Evolutionary conservation across 2,329 filamentous ascomycete genomes (phyloP).

Genomic region (Amauroascus niger): DNA sequence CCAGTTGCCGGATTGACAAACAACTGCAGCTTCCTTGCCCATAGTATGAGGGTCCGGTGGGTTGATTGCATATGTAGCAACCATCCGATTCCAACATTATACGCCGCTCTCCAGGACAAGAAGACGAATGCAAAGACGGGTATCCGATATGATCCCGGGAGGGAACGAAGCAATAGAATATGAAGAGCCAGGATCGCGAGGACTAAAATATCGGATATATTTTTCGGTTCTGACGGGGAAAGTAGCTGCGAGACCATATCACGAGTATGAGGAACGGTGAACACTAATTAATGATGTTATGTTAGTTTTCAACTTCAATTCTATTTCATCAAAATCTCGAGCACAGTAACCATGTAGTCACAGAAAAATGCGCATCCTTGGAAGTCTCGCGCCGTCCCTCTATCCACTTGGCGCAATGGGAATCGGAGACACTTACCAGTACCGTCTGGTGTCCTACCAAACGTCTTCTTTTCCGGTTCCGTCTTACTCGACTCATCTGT

Average conservation of each 20-base stretch:
- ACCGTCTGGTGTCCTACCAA: conserved; percentile 81
- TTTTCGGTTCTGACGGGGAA: conserved; percentile 90
- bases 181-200: conserved; percentile 67
- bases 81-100: conserved; percentile 89
- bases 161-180: conserved; percentile 60
- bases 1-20: conserved; percentile 78
- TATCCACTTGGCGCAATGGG: not conserved
- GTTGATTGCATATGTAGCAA: conserved; percentile 84
- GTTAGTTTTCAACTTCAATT: not conserved
- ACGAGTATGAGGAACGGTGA: conserved; percentile 89
- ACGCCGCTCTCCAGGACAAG: conserved; percentile 81
- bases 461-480: conserved; percentile 57
- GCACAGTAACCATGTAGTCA: not conserved
- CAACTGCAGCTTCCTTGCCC: conserved; percentile 75
- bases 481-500: conserved; percentile 21
- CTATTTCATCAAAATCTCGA: not conserved
- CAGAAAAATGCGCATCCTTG: no score
- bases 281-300: conserved; percentile 64
- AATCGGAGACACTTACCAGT: conserved; percentile 55
- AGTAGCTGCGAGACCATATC: conserved; percentile 98
- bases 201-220: conserved; percentile 74
- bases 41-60: conserved; percentile 72
- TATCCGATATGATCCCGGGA: conserved; percentile 60
- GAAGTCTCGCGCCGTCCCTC: not conserved
- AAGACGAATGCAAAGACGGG: conserved; percentile 76